These are phyloP conservation scores for Colletotrichum eremochloae DNA, from an alignment of 2,329 filamentous ascomycete species.

Conservation along the genomic window DNA sequence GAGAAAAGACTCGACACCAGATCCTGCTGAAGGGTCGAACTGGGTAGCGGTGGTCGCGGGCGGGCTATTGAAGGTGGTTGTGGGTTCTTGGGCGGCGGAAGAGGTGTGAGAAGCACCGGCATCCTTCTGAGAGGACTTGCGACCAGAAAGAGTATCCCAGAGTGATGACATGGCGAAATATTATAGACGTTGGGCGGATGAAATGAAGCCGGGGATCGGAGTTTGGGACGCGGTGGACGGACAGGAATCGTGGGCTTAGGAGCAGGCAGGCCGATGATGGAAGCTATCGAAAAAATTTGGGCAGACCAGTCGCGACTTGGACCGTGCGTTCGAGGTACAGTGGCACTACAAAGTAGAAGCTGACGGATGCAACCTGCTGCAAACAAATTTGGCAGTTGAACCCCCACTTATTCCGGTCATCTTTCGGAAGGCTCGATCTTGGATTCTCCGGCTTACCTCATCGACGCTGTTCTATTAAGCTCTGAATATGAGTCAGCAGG, in stretches of 20 bases:
- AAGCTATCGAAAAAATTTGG: slow-evolving; percentile 44
- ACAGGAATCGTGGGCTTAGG: slow-evolving; percentile 28
- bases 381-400: slow-evolving; percentile 15
- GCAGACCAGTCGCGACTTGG: slow-evolving; percentile 43
- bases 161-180: slow-evolving; percentile 65
- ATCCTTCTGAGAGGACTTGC: slow-evolving; percentile 61
- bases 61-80: slow-evolving; percentile 60
- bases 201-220: slow-evolving; percentile 34
- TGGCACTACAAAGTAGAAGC: slow-evolving; percentile 1
- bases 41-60: slow-evolving; percentile 61
- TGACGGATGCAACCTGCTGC: slow-evolving; percentile 29
- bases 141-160: slow-evolving; percentile 73
- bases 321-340: slow-evolving; percentile 34
- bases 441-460: slow-evolving; percentile 31
- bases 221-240: slow-evolving; percentile 17
- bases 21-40: slow-evolving; percentile 80
- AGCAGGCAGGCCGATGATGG: slow-evolving; percentile 40
- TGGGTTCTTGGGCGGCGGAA: slow-evolving; percentile 58
- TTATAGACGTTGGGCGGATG: slow-evolving; percentile 29
- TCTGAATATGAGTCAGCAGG: slow-evolving; percentile 8
- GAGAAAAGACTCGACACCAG: slow-evolving; percentile 90
- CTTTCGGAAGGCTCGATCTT: slow-evolving; percentile 19
- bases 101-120: slow-evolving; percentile 45
- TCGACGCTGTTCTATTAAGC: slow-evolving; percentile 9
- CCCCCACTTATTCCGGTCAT: slow-evolving; percentile 32